Evolutionary conservation across 2,329 filamentous ascomycete genomes (phyloP).

Genomic region (Fragosphaeria purpurea): DNA sequence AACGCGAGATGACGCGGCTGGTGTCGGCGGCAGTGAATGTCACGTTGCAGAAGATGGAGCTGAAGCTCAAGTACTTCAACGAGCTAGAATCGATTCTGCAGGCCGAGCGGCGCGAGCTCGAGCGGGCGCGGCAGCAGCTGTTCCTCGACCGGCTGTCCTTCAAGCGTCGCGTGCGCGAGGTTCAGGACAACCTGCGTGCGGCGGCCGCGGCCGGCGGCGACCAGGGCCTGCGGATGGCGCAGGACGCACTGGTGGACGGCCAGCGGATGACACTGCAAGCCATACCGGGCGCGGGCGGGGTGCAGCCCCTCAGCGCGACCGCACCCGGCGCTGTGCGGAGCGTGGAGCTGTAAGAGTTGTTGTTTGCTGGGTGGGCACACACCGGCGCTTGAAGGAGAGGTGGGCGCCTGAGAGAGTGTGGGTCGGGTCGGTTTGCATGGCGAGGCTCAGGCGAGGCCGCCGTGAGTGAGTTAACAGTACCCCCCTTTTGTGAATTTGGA

Average conservation of each 20-base stretch:
- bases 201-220: slow-evolving; percentile 40
- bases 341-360: slow-evolving; percentile 37
- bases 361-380: not conserved
- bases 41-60: slow-evolving; percentile 87
- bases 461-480: too few relatives aligned
- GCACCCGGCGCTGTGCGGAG: slow-evolving; percentile 41
- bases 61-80: slow-evolving; percentile 92
- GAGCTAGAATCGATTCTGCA: slow-evolving; percentile 91
- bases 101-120: slow-evolving; percentile 84
- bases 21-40: slow-evolving; percentile 88
- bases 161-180: slow-evolving; percentile 74
- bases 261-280: slow-evolving; percentile 46
- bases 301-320: slow-evolving; percentile 46
- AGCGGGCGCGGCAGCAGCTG: slow-evolving; percentile 82
- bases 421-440: too few relatives aligned
- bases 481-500: too few relatives aligned
- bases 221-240: slow-evolving; percentile 36
- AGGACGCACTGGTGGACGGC: slow-evolving; percentile 36
- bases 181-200: slow-evolving; percentile 64
- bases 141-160: slow-evolving; percentile 88
- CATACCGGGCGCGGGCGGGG: slow-evolving; percentile 28
- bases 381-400: not conserved
- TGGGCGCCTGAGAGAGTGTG: not conserved
- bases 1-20: slow-evolving; percentile 89
- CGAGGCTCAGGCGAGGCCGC: too few relatives aligned